These are phyloP conservation scores for Ehretia macrophylla DNA, from an alignment of 257 asterid genomes.

Conservation along the genomic window DNA sequence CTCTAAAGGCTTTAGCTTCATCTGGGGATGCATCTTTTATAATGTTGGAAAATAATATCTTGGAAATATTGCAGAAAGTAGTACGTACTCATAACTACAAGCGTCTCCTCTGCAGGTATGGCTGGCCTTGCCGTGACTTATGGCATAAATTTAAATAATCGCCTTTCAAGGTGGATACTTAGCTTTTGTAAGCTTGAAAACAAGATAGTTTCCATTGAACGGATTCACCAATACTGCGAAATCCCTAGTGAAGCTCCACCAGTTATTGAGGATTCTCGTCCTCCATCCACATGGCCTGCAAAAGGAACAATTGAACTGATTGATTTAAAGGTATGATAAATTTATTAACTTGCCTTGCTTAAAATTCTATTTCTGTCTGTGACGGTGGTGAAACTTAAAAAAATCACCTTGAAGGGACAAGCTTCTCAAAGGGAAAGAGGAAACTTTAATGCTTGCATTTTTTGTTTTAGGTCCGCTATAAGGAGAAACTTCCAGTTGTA, in stretches of 20 bases:
- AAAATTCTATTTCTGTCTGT: not conserved
- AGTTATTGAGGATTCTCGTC: constrained; percentile 61
- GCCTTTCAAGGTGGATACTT: constrained; percentile 94
- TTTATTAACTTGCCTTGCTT: constrained; percentile 6
- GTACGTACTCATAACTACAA: constrained; percentile 7
- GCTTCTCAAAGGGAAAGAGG: not conserved
- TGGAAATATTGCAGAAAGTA: not conserved
- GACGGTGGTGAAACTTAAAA: not conserved
- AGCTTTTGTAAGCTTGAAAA: constrained; percentile 99
- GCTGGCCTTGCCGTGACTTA: constrained; percentile 99
- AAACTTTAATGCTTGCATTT: not conserved
- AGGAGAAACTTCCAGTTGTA: constrained; percentile 94
- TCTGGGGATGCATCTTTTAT: not conserved
- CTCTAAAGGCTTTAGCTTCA: constrained; percentile 1
- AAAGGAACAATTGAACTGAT: constrained; percentile 73
- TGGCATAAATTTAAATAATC: constrained; percentile 94
- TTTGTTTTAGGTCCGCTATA: constrained; percentile 60
- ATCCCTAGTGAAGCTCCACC: constrained; percentile 95
- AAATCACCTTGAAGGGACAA: not conserved
- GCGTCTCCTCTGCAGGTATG: constrained; percentile 53
- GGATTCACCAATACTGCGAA: constrained; percentile 90
- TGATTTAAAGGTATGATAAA: constrained; percentile 70
- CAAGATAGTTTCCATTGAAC: constrained; percentile 89
- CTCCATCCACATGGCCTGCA: constrained; percentile 85
- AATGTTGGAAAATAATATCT: not conserved